These are phyloP conservation scores for Scheffersomyces segobiensis DNA, from an alignment of 1,139 yeast genomes.

Conservation along the genomic window DNA sequence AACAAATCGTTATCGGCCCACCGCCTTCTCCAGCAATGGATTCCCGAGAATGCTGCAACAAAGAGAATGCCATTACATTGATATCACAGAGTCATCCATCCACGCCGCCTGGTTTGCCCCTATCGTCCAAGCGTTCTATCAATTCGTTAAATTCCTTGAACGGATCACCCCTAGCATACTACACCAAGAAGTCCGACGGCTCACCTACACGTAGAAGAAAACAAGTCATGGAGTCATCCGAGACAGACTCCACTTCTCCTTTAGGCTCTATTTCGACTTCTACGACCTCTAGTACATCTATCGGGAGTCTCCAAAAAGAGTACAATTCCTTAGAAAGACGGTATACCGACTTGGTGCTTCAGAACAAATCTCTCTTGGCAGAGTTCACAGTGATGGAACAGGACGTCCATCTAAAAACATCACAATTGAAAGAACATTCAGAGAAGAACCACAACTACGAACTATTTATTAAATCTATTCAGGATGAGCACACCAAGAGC, in stretches of 20 bases:
- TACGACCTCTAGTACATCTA: background rate
- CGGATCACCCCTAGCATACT: background rate
- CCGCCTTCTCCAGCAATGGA: background rate
- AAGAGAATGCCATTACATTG: conserved; percentile 13
- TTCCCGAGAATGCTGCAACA: conserved; percentile 2
- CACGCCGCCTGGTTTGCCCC: conserved; percentile 6
- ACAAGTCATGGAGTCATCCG: background rate
- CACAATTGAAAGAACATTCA: conserved; percentile 18
- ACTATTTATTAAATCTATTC: conserved; percentile 18
- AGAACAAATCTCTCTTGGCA: conserved; percentile 16
- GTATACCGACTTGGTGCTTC: conserved; percentile 28
- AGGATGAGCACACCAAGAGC: conserved; percentile 24
- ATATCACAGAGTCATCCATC: conserved; percentile 8
- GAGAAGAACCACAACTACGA: conserved; percentile 22
- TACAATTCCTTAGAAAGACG: conserved; percentile 21
- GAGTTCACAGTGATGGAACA: conserved; percentile 25
- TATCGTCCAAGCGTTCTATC: conserved; percentile 9
- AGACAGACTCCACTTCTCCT: background rate
- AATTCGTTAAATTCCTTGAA: conserved; percentile 5
- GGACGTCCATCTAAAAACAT: conserved; percentile 20
- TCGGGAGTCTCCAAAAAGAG: conserved; percentile 8
- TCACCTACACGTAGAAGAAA: background rate
- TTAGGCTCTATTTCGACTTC: background rate
- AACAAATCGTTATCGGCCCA: background rate
- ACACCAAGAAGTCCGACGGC: background rate